phyloP scores from a whole-genome alignment of 306 rosid genomes.

The Inga leiocalycina region DNA sequence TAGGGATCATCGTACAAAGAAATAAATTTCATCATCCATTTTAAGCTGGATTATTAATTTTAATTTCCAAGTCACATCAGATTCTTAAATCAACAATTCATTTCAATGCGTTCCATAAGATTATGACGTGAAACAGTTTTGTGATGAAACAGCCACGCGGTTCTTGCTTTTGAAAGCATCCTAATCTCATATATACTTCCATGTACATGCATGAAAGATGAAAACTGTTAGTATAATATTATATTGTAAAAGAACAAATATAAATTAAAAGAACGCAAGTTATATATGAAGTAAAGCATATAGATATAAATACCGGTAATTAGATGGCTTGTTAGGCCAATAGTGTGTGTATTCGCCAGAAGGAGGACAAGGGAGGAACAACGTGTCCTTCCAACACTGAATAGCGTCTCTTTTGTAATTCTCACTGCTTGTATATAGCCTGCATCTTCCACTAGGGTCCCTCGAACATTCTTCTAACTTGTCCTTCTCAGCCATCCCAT shows the following conservation, averaged over 20 bases:
- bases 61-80: constrained; percentile 23
- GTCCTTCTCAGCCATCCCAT: constrained; percentile 59
- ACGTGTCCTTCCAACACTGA: constrained; percentile 74
- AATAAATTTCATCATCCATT: neutral
- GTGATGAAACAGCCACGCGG: neutral
- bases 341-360: constrained; percentile 45
- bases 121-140: neutral
- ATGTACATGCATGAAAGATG: neutral
- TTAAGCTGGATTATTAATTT: constrained; percentile 7
- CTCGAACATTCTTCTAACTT: constrained; percentile 59
- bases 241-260: neutral
- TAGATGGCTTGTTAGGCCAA: constrained; percentile 75
- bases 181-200: neutral
- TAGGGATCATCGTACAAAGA: neutral
- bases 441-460: constrained; percentile 59
- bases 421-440: constrained; percentile 67
- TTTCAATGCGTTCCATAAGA: neutral
- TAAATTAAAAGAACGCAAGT: neutral
- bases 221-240: too few species aligned
- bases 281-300: neutral
- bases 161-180: neutral
- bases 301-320: constrained; percentile 37
- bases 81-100: neutral
- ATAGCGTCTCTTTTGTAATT: constrained; percentile 41
- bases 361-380: constrained; percentile 63